These are phyloP conservation scores for Hymenoscyphus salicellus DNA, from an alignment of 2,329 filamentous ascomycete species.

Conservation along the genomic window DNA sequence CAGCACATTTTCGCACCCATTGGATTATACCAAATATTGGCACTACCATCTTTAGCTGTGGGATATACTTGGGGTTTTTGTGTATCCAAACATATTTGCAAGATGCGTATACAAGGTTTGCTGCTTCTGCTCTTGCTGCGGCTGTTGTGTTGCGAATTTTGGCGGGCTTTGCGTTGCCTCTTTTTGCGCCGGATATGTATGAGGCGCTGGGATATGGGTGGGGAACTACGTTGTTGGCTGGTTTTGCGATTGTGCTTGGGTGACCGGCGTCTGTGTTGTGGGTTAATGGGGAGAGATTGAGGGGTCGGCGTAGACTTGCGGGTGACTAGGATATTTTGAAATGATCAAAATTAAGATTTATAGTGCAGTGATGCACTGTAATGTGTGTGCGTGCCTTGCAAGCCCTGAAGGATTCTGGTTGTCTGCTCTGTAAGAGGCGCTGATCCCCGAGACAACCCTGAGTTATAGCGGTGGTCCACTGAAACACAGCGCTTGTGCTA, in stretches of 20 bases:
- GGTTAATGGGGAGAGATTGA: slow-evolving; percentile 36
- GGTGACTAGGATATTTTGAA: no score
- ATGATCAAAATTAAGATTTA: no score
- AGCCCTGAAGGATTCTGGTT: no score
- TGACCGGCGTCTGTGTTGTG: slow-evolving; percentile 44
- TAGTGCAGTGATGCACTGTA: no score
- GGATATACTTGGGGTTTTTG: slow-evolving; percentile 34
- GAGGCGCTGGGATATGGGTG: slow-evolving; percentile 42
- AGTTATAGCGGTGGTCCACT: no score
- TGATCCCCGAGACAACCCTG: no score
- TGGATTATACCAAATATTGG: slow-evolving; percentile 57
- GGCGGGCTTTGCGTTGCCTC: slow-evolving; percentile 18
- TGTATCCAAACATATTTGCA: slow-evolving; percentile 47
- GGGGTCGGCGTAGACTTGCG: slow-evolving; percentile 38
- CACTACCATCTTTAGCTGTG: slow-evolving; percentile 47
- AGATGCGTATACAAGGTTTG: slow-evolving; percentile 41
- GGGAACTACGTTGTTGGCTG: slow-evolving; percentile 43
- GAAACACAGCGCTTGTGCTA: no score
- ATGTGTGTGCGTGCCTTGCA: no score
- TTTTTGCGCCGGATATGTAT: slow-evolving; percentile 19
- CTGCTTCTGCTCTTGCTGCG: slow-evolving; percentile 39
- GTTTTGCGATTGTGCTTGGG: slow-evolving; percentile 49
- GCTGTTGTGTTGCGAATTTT: slow-evolving; percentile 13
- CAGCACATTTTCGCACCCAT: slow-evolving; percentile 46
- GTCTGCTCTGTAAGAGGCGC: no score